Evolutionary conservation across 345 rosid species (phyloP).

Genomic region (Melaleuca quinquenervia): DNA sequence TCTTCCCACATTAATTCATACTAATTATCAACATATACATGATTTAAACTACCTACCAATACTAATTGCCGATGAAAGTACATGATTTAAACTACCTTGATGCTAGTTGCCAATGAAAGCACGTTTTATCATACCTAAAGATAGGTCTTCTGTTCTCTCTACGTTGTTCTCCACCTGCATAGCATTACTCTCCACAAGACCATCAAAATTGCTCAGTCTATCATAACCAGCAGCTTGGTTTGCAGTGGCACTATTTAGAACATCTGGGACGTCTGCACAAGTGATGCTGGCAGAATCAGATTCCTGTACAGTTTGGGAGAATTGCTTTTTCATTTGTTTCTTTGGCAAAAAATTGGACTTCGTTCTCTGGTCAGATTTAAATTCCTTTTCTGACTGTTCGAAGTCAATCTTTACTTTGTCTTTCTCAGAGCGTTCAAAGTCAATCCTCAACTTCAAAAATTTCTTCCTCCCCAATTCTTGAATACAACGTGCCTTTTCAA

Average conservation of each 20-base stretch:
- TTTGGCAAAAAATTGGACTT: slow-evolving; percentile 29
- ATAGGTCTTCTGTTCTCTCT: slow-evolving; percentile 68
- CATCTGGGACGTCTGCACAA: slow-evolving; percentile 42
- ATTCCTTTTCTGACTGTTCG: slow-evolving; percentile 44
- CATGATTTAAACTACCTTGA: not conserved
- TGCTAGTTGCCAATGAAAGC: not conserved
- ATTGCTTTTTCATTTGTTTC: slow-evolving; percentile 58
- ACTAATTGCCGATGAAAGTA: not conserved
- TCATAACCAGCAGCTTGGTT: slow-evolving; percentile 37
- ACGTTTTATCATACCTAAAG: slow-evolving; percentile 37
- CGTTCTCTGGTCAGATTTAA: slow-evolving; percentile 31
- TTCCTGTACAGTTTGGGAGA: slow-evolving; percentile 27
- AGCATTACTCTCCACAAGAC: slow-evolving; percentile 33
- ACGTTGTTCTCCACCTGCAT: slow-evolving; percentile 22
- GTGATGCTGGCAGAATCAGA: slow-evolving; percentile 46
- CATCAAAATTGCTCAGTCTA: slow-evolving; percentile 31
- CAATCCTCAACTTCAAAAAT: slow-evolving; percentile 49
- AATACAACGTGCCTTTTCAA: slow-evolving; percentile 54
- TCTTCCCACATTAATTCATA: not conserved
- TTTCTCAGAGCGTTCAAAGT: slow-evolving; percentile 39
- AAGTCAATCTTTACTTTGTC: slow-evolving; percentile 47
- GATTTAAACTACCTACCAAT: not conserved
- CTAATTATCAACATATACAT: not conserved
- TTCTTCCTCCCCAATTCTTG: slow-evolving; percentile 69
- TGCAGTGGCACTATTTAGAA: slow-evolving; percentile 30